Evolutionary conservation across 176 grass and related monocot species (phyloP).

Genomic region (Typha latifolia): DNA sequence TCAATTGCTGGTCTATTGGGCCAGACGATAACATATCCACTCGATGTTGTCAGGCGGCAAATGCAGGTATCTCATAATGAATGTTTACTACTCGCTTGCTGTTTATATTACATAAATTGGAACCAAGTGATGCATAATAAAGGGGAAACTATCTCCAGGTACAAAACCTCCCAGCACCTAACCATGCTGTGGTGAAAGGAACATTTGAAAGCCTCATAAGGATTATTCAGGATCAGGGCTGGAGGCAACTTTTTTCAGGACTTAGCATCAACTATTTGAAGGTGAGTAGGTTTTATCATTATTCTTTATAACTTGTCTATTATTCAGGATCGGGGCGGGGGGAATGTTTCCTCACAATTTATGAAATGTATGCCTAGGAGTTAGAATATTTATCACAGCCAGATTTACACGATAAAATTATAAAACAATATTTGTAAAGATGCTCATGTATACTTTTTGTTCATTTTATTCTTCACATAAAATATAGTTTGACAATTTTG

Average conservation of each 20-base stretch:
- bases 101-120: not conserved
- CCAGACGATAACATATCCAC: constrained; percentile 91
- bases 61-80: constrained; percentile 58
- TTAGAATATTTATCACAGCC: no score
- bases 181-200: constrained; percentile 32
- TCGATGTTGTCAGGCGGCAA: constrained; percentile 96
- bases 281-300: constrained; percentile 27
- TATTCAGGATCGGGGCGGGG: no score
- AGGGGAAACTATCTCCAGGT: constrained; percentile 39
- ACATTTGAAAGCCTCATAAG: constrained; percentile 62
- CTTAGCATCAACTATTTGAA: constrained; percentile 98
- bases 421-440: no score
- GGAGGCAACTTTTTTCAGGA: constrained; percentile 83
- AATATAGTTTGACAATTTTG: no score
- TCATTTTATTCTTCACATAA: no score
- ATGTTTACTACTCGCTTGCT: not conserved
- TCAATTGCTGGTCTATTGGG: constrained; percentile 90
- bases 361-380: no score
- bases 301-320: not conserved
- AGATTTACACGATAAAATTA: no score
- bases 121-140: not conserved
- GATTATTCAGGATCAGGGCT: constrained; percentile 68
- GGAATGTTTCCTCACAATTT: no score
- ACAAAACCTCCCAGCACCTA: constrained; percentile 47
- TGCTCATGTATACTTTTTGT: no score